These are phyloP conservation scores for Saccharomycopsis hybrid DNA, from an alignment of 1,139 yeast species.

Conservation along the genomic window DNA sequence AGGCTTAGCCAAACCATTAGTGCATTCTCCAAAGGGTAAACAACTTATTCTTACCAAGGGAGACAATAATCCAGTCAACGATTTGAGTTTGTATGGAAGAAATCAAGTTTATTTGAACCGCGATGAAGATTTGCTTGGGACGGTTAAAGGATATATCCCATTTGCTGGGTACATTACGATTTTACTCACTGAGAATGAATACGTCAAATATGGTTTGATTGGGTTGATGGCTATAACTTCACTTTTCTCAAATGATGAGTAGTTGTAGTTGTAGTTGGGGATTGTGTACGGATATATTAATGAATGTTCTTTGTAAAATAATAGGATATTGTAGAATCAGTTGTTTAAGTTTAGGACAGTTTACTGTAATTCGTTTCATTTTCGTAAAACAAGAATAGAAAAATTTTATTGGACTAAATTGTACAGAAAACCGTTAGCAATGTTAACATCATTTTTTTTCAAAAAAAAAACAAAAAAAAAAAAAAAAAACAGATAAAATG, in stretches of 20 bases:
- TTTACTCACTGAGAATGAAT: conserved; percentile 80
- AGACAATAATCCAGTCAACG: conserved; percentile 92
- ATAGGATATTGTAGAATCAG: too few species aligned
- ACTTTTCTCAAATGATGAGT: conserved; percentile 41
- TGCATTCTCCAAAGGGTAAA: conserved; percentile 28
- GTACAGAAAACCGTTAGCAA: too few species aligned
- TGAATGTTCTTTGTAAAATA: neutral
- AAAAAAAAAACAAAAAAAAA: too few species aligned
- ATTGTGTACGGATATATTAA: neutral
- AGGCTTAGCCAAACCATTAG: neutral
- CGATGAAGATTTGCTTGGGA: conserved; percentile 74
- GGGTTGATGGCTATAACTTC: conserved; percentile 62
- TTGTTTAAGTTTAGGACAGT: too few species aligned
- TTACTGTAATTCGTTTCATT: too few species aligned
- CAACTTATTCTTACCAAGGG: conserved; percentile 90
- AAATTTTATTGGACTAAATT: too few species aligned
- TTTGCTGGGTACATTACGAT: conserved; percentile 87
- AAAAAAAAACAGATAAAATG: too few species aligned
- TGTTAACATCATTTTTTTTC: too few species aligned
- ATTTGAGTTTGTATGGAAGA: conserved; percentile 74
- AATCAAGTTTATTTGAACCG: conserved; percentile 73
- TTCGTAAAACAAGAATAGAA: too few species aligned
- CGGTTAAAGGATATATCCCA: conserved; percentile 91
- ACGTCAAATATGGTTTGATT: conserved; percentile 63
- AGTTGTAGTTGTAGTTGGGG: neutral